Evolutionary conservation across 2,329 filamentous ascomycete genomes (phyloP), one percentile per base, ranked within the genome.

Genomic region (Xylariaceae sp.): DNA sequence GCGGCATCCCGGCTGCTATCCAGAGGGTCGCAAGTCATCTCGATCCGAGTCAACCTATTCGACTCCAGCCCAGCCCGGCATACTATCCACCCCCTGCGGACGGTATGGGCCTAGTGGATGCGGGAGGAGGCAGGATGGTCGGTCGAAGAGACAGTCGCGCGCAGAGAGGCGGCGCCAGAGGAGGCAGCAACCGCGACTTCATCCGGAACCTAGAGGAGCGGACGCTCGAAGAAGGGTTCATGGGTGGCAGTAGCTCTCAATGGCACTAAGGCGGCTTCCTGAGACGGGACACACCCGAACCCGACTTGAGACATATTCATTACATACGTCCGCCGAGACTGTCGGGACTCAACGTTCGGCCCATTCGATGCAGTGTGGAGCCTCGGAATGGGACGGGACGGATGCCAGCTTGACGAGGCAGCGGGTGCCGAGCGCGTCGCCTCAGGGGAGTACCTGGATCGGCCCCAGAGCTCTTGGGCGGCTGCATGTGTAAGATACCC

Each of bases 1-100:
- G 83, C 43, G 90, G 90, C 2, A 94, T 98, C 38, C 92, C 92
- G 5, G 81, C 85, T 11, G 81, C 89, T 3, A 86, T 98, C 38
- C 92, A 98, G 60, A 75, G 92, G 48, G 92, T 98, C 15, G 92
- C 92, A 26, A 94, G 88, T 56, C 90, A 96, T 59, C 74, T 98
- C 28, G 92, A 98, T 53, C 92, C 92, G 2, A 96, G 79, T 49
- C 85, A 89, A 39, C 92, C 92, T 0, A 96, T 98, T 51, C 77
- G 92, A 31, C 63, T 96, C 36, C 92, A 98, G 56, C 92, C 92
- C 3, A 95, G 88, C 49, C 92, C 92, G 5, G 92, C 92, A 2
- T 98, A 98, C 60, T 98, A 96, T 50, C 92, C 92, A 9, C 92
- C 92, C 14, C 85, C 90, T 2, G 79, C 83, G 5, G 90, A 96